Percentiles rank a stretch among this genome's conserved stretches.
These are phyloP conservation scores for Panellus pusillus DNA, from an alignment of 768 basidiomycete genomes.

Conservation along the genomic window DNA sequence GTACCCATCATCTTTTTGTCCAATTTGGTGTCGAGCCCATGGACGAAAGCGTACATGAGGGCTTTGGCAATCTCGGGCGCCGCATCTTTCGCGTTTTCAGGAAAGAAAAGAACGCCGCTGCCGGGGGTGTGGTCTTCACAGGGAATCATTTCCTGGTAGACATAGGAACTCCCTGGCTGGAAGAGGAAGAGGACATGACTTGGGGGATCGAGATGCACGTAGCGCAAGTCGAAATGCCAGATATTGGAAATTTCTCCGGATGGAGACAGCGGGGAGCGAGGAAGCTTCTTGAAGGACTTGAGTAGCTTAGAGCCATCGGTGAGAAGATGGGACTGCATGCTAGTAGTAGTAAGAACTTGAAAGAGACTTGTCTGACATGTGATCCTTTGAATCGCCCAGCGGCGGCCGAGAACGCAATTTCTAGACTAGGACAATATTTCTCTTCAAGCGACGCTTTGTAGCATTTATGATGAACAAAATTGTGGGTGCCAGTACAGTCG, in stretches of 20 bases:
- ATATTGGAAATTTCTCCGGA: slow-evolving; percentile 18
- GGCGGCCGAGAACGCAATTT: no score
- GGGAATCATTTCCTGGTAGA: slow-evolving; percentile 28
- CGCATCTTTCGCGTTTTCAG: slow-evolving; percentile 31
- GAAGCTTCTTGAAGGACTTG: slow-evolving; percentile 3
- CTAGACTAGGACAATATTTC: no score
- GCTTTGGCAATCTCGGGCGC: slow-evolving; percentile 31
- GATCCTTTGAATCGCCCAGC: no score
- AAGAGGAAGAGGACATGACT: slow-evolving; percentile 30
- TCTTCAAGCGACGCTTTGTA: no score
- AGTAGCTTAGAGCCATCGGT: no score
- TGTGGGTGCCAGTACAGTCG: no score
- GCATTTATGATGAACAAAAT: no score
- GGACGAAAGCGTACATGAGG: slow-evolving; percentile 29
- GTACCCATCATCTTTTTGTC: no score
- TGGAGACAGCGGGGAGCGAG: background rate
- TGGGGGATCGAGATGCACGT: slow-evolving; percentile 33
- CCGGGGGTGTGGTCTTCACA: slow-evolving; percentile 2
- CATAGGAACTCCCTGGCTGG: slow-evolving; percentile 28
- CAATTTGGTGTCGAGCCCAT: slow-evolving; percentile 20
- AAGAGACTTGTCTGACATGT: no score
- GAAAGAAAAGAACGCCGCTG: slow-evolving; percentile 29
- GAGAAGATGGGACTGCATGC: no score
- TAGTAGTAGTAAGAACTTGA: no score
- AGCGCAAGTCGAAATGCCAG: slow-evolving; percentile 40